Percentiles rank a stretch among this genome's conserved stretches.
These are phyloP conservation scores for Borealophlyctis nickersoniae DNA, from an alignment of 192 early-diverging fungal genomes.

Conservation along the genomic window DNA sequence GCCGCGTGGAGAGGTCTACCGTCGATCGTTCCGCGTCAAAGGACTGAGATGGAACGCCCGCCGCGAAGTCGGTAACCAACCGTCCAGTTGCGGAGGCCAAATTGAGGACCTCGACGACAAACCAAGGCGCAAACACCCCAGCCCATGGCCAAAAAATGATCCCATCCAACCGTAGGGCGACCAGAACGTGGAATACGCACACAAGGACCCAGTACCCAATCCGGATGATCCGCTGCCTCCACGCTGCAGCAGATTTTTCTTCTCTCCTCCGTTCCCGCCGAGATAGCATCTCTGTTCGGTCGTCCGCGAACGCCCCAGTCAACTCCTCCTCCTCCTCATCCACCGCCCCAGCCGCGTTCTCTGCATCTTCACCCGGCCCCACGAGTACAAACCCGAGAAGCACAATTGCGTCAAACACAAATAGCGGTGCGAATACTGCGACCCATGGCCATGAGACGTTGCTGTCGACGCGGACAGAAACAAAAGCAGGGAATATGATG, in stretches of 20 bases:
- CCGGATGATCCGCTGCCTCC: constrained; percentile 29
- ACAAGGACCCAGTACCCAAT: constrained; percentile 54
- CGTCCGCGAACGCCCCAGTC: constrained; percentile 40
- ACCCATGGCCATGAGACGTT: constrained; percentile 66
- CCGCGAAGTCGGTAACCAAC: neutral
- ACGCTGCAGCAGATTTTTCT: constrained; percentile 16
- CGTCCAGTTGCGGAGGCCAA: no score
- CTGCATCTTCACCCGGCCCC: constrained; percentile 32
- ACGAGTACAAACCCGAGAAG: constrained; percentile 26
- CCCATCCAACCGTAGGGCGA: constrained; percentile 72
- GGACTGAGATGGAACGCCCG: neutral
- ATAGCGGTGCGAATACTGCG: constrained; percentile 80
- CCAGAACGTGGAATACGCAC: constrained; percentile 70
- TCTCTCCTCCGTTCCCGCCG: constrained; percentile 33
- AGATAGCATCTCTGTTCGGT: constrained; percentile 9
- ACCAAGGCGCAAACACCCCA: constrained; percentile 78
- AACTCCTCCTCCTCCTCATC: constrained; percentile 48
- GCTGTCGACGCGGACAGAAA: constrained; percentile 73
- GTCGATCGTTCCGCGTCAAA: no score
- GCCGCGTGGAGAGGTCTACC: constrained; percentile 16
- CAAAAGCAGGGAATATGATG: constrained; percentile 79
- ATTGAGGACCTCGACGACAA: constrained; percentile 69
- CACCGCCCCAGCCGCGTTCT: constrained; percentile 45
- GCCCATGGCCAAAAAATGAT: constrained; percentile 57
- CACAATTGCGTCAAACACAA: constrained; percentile 62